Conservation (phyloP, 345 rosid species). For the Euphorbia tirucalli region DNA sequence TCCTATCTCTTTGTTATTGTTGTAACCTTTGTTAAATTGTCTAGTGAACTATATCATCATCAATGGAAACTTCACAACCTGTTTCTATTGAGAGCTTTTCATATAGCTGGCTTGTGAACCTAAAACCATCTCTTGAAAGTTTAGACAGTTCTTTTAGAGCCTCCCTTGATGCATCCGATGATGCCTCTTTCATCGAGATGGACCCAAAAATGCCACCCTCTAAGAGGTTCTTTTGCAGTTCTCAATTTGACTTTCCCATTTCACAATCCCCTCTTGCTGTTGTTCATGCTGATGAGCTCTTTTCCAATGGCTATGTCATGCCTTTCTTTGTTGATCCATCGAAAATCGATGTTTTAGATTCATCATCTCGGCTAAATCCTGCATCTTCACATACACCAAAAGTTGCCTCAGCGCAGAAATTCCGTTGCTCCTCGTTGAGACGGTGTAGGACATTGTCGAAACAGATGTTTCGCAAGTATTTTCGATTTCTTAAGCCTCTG, state of each 20-base stretch:
- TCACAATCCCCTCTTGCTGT: conserved; percentile 51
- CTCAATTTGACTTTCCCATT: conserved; percentile 70
- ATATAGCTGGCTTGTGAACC: conserved; percentile 80
- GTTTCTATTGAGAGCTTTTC: conserved; percentile 93
- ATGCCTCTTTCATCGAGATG: conserved; percentile 89
- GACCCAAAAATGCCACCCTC: conserved; percentile 93
- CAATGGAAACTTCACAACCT: conserved; percentile 72
- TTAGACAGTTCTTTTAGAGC: conserved; percentile 44
- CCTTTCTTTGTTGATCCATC: conserved; percentile 46
- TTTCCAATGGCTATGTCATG: conserved; percentile 74
- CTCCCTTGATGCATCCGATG: conserved; percentile 61
- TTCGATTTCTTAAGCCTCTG: conserved; percentile 69
- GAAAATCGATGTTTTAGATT: conserved; percentile 38
- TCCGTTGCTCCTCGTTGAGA: conserved; percentile 40
- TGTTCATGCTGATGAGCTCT: conserved; percentile 85
- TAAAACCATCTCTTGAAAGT: conserved; percentile 59
- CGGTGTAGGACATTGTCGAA: conserved; percentile 57
- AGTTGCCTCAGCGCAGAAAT: conserved; percentile 19
- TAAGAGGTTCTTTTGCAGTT: conserved; percentile 57
- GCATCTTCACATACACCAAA: conserved; percentile 32
- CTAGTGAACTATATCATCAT: conserved; percentile 5
- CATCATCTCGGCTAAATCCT: conserved; percentile 22
- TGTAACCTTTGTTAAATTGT: conserved; percentile 8
- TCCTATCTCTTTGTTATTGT: conserved; percentile 1
- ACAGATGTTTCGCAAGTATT: conserved; percentile 58